Conservation (phyloP, 768 basidiomycete species). For the Phaeotremella fagi region DNA sequence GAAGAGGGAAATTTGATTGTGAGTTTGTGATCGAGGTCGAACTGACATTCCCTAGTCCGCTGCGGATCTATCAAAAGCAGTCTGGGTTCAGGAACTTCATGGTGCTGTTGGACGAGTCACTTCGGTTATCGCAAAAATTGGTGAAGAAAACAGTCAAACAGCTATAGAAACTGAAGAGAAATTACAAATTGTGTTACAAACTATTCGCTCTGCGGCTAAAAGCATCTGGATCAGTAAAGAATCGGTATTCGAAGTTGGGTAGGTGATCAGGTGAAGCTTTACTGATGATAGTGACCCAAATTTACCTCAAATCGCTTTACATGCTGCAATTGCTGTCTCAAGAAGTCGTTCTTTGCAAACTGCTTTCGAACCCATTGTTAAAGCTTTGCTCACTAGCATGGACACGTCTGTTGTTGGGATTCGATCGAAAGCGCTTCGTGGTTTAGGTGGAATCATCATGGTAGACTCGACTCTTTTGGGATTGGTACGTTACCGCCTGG, state of each 20-base stretch:
- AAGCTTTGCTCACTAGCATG: constrained; percentile 68
- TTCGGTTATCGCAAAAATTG: constrained; percentile 52
- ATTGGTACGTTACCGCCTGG: constrained; percentile 54
- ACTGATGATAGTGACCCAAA: constrained; percentile 17
- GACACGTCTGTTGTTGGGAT: constrained; percentile 85
- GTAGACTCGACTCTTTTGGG: constrained; percentile 79
- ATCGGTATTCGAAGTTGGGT: constrained; percentile 83
- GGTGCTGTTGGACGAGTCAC: constrained; percentile 60
- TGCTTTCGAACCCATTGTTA: constrained; percentile 78
- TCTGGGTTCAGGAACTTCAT: constrained; percentile 80
- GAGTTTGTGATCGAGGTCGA: constrained; percentile 19
- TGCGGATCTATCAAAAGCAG: constrained; percentile 69
- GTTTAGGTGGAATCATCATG: constrained; percentile 80
- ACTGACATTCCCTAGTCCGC: constrained; percentile 63
- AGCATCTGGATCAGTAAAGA: constrained; percentile 67
- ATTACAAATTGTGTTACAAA: constrained; percentile 39
- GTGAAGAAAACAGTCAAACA: constrained; percentile 40
- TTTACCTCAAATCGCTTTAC: constrained; percentile 15
- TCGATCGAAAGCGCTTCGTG: constrained; percentile 87
- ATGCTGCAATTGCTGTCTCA: constrained; percentile 20
- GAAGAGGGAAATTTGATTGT: constrained; percentile 30
- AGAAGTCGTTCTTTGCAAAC: constrained; percentile 55
- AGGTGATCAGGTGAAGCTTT: constrained; percentile 26
- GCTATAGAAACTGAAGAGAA: constrained; percentile 18
- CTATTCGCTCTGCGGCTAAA: constrained; percentile 61